Conservation (phyloP, 768 basidiomycete genomes). For the Myochromella boudieri region DNA sequence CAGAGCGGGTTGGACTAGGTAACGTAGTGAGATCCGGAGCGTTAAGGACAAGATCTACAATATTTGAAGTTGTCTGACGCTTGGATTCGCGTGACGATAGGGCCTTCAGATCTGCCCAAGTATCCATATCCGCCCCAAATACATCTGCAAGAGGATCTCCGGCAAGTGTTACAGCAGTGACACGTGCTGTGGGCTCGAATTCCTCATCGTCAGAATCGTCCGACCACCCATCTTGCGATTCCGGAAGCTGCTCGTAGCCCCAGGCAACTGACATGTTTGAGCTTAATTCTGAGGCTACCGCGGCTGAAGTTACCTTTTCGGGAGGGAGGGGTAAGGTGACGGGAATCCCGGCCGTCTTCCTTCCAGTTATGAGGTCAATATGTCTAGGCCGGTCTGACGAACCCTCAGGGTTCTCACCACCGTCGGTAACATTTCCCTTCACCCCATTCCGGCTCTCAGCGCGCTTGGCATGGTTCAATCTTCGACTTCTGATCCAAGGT, state of each 20-base stretch:
- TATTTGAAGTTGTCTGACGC: slow-evolving; percentile 38
- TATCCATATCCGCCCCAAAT: slow-evolving; percentile 65
- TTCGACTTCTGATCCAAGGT: slow-evolving; percentile 74
- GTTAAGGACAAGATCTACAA: slow-evolving; percentile 54
- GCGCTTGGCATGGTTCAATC: slow-evolving; percentile 60
- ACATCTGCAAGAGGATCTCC: slow-evolving; percentile 59
- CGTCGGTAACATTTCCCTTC: slow-evolving; percentile 19
- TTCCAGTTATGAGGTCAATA: slow-evolving; percentile 52
- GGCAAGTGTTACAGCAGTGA: slow-evolving; percentile 30
- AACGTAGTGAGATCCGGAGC: slow-evolving; percentile 34
- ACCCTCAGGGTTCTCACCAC: slow-evolving; percentile 20
- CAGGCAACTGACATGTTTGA: background rate
- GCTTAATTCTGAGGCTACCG: too few relatives aligned
- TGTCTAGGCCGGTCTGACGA: slow-evolving; percentile 32
- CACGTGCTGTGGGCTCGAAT: slow-evolving; percentile 39
- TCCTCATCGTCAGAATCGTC: slow-evolving; percentile 31
- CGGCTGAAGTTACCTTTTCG: slow-evolving; percentile 2
- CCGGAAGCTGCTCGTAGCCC: slow-evolving; percentile 38
- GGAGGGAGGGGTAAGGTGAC: slow-evolving; percentile 25
- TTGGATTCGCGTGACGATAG: slow-evolving; percentile 26
- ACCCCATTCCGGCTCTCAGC: slow-evolving; percentile 38
- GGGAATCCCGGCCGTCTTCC: slow-evolving; percentile 41
- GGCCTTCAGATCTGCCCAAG: slow-evolving; percentile 55
- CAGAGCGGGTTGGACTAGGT: slow-evolving; percentile 23
- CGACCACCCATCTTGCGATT: slow-evolving; percentile 16